Evolutionary conservation across 495 filamentous ascomycete species (phyloP), one percentile per base, ranked within the genome.

Genomic region (Aspergillus heteromorphus): DNA sequence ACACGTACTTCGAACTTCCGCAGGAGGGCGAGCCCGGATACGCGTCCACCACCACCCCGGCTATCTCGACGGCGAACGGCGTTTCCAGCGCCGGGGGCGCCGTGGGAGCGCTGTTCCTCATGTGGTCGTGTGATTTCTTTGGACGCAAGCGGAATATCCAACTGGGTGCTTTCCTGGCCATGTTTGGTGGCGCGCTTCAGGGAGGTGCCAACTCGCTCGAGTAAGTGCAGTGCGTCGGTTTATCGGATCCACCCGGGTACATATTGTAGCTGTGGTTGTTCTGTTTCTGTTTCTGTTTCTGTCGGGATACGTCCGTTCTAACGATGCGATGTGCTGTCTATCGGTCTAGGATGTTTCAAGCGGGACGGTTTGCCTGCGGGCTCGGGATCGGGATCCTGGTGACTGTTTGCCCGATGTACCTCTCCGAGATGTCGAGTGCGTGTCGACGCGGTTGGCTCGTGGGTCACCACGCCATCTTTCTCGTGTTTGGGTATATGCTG

Each of bases 21-120:
- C 43, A 49, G 0, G 60, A 67, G 29, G 69, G 64, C 27, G 62
- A 72, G 27, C 64, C 65, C 6, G 78, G 75, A 18, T 80, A 80
- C 49, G 61, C 52, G 16, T 69, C 65, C n/a, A 69, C 66, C 51
- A 80, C 78, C 1, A 73, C 77, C 3, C 69, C 72, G 3, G 61
- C 66, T 21, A 74, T 80, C 36, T 73, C 74, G 14, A 76, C 75
- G 1, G 68, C 74, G 41, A 81, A 79, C 54, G 78, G 77, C 25
- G 66, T 79, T 1, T 74, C 71, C 54, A 73, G 70, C 47, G 77
- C 72, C 8, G 76, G 75, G 29, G 69, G 72, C 40, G 73, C 71
- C 18, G 59, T 79, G 16, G 77, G 74, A 7, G 65, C 66, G 31
- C 50, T 75, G 6, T 66, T 77, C 31, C 72, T 66, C 14, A 70